phyloP scores from a whole-genome alignment of 495 filamentous ascomycete species.

The Alectoria sarmentosa region DNA sequence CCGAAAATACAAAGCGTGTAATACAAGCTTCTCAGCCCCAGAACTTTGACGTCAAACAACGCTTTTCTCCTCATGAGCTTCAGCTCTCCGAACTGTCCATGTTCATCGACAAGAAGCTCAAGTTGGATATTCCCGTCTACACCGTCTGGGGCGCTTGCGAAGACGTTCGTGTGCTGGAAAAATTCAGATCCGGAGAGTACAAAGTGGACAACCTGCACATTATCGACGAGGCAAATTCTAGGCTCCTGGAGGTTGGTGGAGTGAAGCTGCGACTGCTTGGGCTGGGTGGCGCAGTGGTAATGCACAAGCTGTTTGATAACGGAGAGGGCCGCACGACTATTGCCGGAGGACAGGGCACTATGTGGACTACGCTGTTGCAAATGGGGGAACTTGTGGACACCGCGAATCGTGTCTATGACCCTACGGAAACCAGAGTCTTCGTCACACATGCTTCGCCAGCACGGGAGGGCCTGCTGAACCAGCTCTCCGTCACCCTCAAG shows the following conservation, averaged over 20 bases:
- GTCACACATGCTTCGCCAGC: slow-evolving; percentile 97
- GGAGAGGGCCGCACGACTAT: slow-evolving; percentile 97
- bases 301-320: slow-evolving; percentile 99
- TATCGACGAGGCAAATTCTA: slow-evolving; percentile 94
- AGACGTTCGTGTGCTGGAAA: slow-evolving; percentile 95
- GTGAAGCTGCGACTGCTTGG: slow-evolving; percentile 94
- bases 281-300: slow-evolving; percentile 92
- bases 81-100: slow-evolving; percentile 90
- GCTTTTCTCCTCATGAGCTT: slow-evolving; percentile 72
- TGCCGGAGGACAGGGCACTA: slow-evolving; percentile 95
- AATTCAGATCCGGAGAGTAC: slow-evolving; percentile 96
- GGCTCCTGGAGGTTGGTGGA: slow-evolving; percentile 87
- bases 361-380: slow-evolving; percentile 98
- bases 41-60: slow-evolving; percentile 63
- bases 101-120: slow-evolving; percentile 81
- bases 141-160: slow-evolving; percentile 99
- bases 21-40: slow-evolving; percentile 61
- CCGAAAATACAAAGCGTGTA: slow-evolving; percentile 77
- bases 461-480: slow-evolving; percentile 93
- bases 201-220: slow-evolving; percentile 97
- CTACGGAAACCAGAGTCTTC: slow-evolving; percentile 95
- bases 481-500: slow-evolving; percentile 95
- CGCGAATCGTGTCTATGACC: slow-evolving; percentile 95
- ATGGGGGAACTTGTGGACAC: slow-evolving; percentile 99
- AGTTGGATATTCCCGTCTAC: slow-evolving; percentile 92